These are phyloP conservation scores for Grammothele lineata DNA, from an alignment of 768 basidiomycete species.

Conservation along the genomic window DNA sequence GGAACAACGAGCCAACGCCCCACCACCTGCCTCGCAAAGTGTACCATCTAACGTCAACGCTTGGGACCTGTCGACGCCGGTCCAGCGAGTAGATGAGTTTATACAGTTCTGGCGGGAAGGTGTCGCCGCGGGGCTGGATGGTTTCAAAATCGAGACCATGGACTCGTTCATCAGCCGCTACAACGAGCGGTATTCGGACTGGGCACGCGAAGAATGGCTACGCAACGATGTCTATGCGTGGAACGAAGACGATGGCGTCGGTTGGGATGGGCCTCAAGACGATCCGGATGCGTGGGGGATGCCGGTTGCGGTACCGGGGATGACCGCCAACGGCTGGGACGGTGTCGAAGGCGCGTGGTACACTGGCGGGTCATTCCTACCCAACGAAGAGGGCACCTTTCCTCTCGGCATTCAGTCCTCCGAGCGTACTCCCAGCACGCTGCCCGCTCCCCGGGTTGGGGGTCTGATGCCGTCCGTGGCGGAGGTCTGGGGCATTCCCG, in stretches of 20 bases:
- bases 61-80: conserved; percentile 9
- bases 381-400: conserved; percentile 4
- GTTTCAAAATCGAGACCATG: conserved; percentile 35
- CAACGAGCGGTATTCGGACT: conserved; percentile 29
- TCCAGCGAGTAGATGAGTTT: conserved; percentile 29
- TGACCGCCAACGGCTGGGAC: conserved; percentile 1
- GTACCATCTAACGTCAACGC: conserved; percentile 6
- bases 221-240: too few relatives aligned
- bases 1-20: neutral
- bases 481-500: too few relatives aligned
- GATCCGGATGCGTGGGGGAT: neutral
- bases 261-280: too few relatives aligned
- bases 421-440: too few relatives aligned
- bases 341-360: conserved; percentile 2
- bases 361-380: conserved; percentile 5
- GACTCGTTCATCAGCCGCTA: conserved; percentile 44
- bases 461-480: too few relatives aligned
- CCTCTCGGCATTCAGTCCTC: too few relatives aligned
- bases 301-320: conserved; percentile 3
- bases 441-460: too few relatives aligned
- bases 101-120: conserved; percentile 53
- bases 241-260: too few relatives aligned
- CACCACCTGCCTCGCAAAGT: too few relatives aligned
- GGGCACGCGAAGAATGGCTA: neutral
- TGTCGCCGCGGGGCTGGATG: conserved; percentile 43